Evolutionary conservation across 352 stramenopile genomes (phyloP).

Genomic region (Phytophthora sansomeana): DNA sequence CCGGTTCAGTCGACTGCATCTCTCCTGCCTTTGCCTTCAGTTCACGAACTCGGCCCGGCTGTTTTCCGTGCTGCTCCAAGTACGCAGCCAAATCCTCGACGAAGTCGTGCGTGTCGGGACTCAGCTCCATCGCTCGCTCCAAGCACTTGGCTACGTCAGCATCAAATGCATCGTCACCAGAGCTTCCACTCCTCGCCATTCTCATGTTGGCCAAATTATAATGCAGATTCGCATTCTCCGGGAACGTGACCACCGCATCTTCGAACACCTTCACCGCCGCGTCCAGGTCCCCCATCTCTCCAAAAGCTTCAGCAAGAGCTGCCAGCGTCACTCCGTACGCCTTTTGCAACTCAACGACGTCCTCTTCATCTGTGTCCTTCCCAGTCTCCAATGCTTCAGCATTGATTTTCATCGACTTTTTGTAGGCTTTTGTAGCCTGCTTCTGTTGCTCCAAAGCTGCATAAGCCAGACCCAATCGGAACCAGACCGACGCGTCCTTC

Average conservation of each 20-base stretch:
- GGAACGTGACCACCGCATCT: slow-evolving; percentile 45
- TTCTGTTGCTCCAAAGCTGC: slow-evolving; percentile 46
- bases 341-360: slow-evolving; percentile 38
- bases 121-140: slow-evolving; percentile 53
- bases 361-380: slow-evolving; percentile 17
- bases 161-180: slow-evolving; percentile 27
- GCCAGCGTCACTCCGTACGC: slow-evolving; percentile 62
- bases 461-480: slow-evolving; percentile 52
- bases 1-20: slow-evolving; percentile 4
- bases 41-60: slow-evolving; percentile 21
- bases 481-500: slow-evolving; percentile 62
- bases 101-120: slow-evolving; percentile 53
- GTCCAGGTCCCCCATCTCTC: slow-evolving; percentile 62
- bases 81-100: slow-evolving; percentile 58
- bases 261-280: slow-evolving; percentile 58
- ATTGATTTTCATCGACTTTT: slow-evolving; percentile 43
- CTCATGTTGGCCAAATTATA: slow-evolving; percentile 80
- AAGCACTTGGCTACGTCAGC: slow-evolving; percentile 39
- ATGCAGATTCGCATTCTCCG: slow-evolving; percentile 60
- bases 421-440: slow-evolving; percentile 45
- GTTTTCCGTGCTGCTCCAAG: slow-evolving; percentile 39
- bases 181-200: slow-evolving; percentile 48
- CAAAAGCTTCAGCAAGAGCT: slow-evolving; percentile 61
- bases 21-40: slow-evolving; percentile 32
- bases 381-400: slow-evolving; percentile 26